A percentile compares a stretch with the other conserved stretches of the same genome.
phyloP scores from a whole-genome alignment of 176 grass and related monocot species.

The Hsuehochloa calcarea region DNA sequence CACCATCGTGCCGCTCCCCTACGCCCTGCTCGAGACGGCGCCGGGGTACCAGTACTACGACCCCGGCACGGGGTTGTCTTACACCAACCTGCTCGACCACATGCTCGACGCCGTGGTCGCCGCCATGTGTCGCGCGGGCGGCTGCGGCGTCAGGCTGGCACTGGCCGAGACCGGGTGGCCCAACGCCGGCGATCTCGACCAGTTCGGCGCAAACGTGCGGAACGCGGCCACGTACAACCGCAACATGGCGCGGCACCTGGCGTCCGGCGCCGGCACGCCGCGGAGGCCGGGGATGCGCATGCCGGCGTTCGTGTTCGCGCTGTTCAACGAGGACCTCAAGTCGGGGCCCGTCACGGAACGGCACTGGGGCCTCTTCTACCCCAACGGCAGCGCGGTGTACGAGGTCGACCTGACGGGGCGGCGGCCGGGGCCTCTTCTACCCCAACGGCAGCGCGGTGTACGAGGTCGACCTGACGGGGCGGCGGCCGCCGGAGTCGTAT shows the following conservation, averaged over 20 bases:
- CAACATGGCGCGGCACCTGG: slow-evolving; percentile 53
- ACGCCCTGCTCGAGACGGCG: slow-evolving; percentile 47
- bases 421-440: slow-evolving; percentile 53
- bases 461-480: slow-evolving; percentile 50
- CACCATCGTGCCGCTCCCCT: slow-evolving; percentile 45
- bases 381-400: slow-evolving; percentile 54
- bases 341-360: slow-evolving; percentile 51
- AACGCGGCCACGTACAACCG: slow-evolving; percentile 74
- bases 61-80: slow-evolving; percentile 34
- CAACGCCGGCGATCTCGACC: slow-evolving; percentile 50
- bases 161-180: slow-evolving; percentile 52
- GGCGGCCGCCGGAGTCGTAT: slow-evolving; percentile 19
- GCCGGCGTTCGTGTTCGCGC: slow-evolving; percentile 59
- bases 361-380: slow-evolving; percentile 69
- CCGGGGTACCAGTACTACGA: slow-evolving; percentile 37
- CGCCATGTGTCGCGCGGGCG: slow-evolving; percentile 37
- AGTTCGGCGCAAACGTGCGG: slow-evolving; percentile 58
- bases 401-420: slow-evolving; percentile 49
- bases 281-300: slow-evolving; percentile 35
- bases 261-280: slow-evolving; percentile 45
- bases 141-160: slow-evolving; percentile 12
- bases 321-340: slow-evolving; percentile 74
- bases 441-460: slow-evolving; percentile 58
- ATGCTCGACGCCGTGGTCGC: slow-evolving; percentile 60
- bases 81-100: slow-evolving; percentile 61